phyloP scores from a whole-genome alignment of 306 rosid species.

The Pueraria montana region DNA sequence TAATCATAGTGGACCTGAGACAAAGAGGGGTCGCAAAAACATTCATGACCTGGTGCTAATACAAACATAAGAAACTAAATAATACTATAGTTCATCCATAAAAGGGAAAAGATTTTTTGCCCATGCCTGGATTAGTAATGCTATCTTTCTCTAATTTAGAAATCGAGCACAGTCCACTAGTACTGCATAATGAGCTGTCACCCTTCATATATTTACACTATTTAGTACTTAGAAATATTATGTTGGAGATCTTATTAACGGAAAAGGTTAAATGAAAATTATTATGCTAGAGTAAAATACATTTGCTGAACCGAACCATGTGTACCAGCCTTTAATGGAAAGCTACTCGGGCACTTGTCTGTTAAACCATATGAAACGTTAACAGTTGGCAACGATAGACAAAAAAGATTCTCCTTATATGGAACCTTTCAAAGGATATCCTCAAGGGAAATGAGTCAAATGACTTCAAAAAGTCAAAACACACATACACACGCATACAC shows the following conservation, averaged over 20 bases:
- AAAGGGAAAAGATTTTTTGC: too few species aligned
- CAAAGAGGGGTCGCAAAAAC: not conserved
- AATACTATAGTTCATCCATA: not conserved
- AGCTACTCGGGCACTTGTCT: not conserved
- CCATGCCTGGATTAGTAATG: too few species aligned
- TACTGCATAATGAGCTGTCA: too few species aligned
- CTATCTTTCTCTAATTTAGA: not conserved
- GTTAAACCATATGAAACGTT: not conserved
- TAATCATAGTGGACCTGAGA: constrained; percentile 20
- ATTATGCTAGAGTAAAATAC: too few species aligned
- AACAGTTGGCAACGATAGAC: not conserved
- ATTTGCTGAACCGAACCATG: too few species aligned
- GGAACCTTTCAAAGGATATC: constrained; percentile 58
- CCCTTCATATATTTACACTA: too few species aligned
- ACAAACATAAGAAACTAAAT: not conserved
- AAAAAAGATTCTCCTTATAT: constrained; percentile 46
- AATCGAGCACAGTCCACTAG: not conserved
- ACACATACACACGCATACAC: not conserved
- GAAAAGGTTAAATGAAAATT: not conserved
- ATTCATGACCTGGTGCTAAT: not conserved
- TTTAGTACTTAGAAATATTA: not conserved
- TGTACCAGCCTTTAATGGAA: too few species aligned
- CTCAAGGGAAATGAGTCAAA: constrained; percentile 6
- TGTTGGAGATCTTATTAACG: not conserved
- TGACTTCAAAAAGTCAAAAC: constrained; percentile 10